Evolutionary conservation across 2,329 filamentous ascomycete species (phyloP).

Genomic region (Graphilbum fragrans): DNA sequence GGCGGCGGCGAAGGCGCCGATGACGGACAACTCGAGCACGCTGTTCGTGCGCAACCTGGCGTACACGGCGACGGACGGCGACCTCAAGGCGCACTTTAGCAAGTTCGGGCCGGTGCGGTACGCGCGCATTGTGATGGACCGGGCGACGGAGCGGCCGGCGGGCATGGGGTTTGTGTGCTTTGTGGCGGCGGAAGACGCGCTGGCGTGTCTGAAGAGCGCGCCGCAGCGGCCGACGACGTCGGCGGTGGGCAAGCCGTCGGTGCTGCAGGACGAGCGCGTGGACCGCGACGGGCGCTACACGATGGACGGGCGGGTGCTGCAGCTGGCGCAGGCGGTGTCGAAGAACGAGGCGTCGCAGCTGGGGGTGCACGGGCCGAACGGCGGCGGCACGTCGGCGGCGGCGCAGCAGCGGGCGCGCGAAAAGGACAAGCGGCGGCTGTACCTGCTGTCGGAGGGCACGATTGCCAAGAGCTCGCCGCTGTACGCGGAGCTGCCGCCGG

Average conservation of each 20-base stretch:
- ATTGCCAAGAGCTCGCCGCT: constrained; percentile 67
- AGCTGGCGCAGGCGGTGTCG: constrained; percentile 74
- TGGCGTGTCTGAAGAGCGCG: constrained; percentile 61
- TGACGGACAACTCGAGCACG: constrained; percentile 57
- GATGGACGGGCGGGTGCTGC: constrained; percentile 75
- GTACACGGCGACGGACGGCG: constrained; percentile 74
- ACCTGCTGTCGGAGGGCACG: constrained; percentile 75
- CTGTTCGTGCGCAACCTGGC: constrained; percentile 91
- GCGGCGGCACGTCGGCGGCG: constrained; percentile 51
- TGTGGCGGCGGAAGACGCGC: constrained; percentile 62
- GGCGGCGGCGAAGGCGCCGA: constrained; percentile 21
- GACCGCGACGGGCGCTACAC: constrained; percentile 82
- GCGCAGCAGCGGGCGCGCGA: constrained; percentile 52
- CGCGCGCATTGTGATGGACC: constrained; percentile 82
- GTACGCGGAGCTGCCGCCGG: constrained; percentile 61
- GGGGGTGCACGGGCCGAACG: neutral
- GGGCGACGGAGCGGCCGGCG: constrained; percentile 69
- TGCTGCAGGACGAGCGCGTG: constrained; percentile 74
- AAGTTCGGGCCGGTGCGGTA: constrained; percentile 83
- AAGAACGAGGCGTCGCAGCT: constrained; percentile 69
- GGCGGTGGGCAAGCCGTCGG: constrained; percentile 56
- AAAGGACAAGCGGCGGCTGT: constrained; percentile 83
- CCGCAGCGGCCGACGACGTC: constrained; percentile 43
- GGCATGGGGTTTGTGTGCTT: constrained; percentile 97
- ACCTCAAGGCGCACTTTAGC: constrained; percentile 74